Percentiles rank a stretch among this genome's conserved stretches.
These are phyloP conservation scores for Chionographis japonica DNA, from an alignment of 106 monocot genomes.

Conservation along the genomic window DNA sequence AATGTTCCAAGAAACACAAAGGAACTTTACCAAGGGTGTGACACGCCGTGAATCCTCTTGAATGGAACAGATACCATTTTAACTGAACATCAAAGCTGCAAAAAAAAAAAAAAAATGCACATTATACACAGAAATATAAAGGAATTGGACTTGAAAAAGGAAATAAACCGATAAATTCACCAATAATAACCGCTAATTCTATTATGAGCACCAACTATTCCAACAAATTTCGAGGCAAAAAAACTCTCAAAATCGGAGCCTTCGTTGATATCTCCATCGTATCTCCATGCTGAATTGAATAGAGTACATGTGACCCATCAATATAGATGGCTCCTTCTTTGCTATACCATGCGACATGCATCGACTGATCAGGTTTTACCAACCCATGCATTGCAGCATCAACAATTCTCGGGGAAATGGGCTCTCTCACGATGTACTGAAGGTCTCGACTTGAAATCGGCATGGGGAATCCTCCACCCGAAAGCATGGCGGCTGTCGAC, in stretches of 20 bases:
- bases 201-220: background rate
- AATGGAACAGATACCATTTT: too few species aligned
- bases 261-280: slow-evolving; percentile 49
- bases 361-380: slow-evolving; percentile 36
- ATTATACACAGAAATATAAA: too few species aligned
- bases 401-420: slow-evolving; percentile 37
- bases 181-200: background rate
- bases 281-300: slow-evolving; percentile 71
- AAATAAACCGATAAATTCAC: too few species aligned
- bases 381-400: slow-evolving; percentile 67
- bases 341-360: slow-evolving; percentile 57
- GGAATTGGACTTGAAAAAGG: too few species aligned
- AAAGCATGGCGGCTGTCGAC: slow-evolving; percentile 96
- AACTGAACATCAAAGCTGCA: too few species aligned
- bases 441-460: slow-evolving; percentile 55
- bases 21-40: too few species aligned
- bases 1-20: too few species aligned
- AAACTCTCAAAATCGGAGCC: slow-evolving; percentile 71
- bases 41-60: too few species aligned
- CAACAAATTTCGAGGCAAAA: slow-evolving; percentile 51
- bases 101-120: too few species aligned
- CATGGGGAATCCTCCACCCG: slow-evolving; percentile 84
- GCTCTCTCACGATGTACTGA: slow-evolving; percentile 94
- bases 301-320: slow-evolving; percentile 77
- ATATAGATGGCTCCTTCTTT: slow-evolving; percentile 73